Percentiles rank a stretch among this genome's conserved stretches.
Evolutionary conservation across 1,284 basidiomycete genomes (phyloP).

Genomic region (Cryptococcus wingfieldii): DNA sequence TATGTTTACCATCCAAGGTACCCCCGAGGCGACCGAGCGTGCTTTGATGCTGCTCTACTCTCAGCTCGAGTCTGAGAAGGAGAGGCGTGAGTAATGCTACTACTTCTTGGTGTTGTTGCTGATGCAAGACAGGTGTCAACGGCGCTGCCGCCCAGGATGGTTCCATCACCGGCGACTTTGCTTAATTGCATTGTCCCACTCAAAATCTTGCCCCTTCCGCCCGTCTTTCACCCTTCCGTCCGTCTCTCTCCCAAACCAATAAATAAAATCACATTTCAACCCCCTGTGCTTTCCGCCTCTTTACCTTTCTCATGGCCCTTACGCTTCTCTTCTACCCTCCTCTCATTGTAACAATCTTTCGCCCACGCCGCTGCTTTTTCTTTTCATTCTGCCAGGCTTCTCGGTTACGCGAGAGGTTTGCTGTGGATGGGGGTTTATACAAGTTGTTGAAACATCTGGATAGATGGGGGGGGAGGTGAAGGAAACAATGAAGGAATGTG

Average conservation of each 20-base stretch:
- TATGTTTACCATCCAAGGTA: slow-evolving; percentile 98
- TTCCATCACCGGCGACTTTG: slow-evolving; percentile 10
- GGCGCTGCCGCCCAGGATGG: slow-evolving; percentile 18
- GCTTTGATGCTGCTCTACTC: slow-evolving; percentile 96
- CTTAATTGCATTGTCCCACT: slow-evolving; percentile 7
- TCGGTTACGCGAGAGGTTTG: too few relatives aligned
- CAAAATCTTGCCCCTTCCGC: neutral
- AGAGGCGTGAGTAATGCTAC: slow-evolving; percentile 59
- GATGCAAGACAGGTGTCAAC: slow-evolving; percentile 26
- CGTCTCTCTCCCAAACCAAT: slow-evolving; percentile 6
- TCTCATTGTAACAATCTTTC: neutral
- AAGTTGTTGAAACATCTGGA: too few relatives aligned
- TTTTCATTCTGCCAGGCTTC: neutral
- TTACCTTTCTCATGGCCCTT: neutral
- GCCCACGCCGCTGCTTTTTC: neutral
- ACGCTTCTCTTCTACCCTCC: neutral
- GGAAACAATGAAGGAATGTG: too few relatives aligned
- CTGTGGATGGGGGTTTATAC: too few relatives aligned
- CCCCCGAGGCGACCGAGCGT: slow-evolving; percentile 92
- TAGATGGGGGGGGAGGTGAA: too few relatives aligned
- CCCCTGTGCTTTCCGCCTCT: slow-evolving; percentile 7
- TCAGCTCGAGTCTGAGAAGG: slow-evolving; percentile 92
- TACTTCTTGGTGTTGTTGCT: neutral
- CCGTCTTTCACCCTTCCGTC: slow-evolving; percentile 12
- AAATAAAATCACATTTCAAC: neutral